These are phyloP conservation scores for Calonectria ilicicola DNA, from an alignment of 2,329 filamentous ascomycete genomes.

Conservation along the genomic window DNA sequence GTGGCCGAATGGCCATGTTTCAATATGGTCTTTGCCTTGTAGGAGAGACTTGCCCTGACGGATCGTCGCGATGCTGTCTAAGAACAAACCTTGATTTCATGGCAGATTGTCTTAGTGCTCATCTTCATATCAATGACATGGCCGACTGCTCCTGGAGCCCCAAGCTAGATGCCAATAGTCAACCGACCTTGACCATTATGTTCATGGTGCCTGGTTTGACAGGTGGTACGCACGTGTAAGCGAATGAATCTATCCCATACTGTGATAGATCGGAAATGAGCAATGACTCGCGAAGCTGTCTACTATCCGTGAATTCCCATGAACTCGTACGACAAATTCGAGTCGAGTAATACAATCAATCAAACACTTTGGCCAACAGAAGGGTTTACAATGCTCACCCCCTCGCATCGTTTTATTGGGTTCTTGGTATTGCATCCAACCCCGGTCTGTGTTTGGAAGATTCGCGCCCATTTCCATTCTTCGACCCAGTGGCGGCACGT, in stretches of 20 bases:
- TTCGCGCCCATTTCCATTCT: constrained; percentile 12
- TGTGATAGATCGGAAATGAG: constrained; percentile 13
- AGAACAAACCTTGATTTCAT: background rate
- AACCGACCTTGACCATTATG: background rate
- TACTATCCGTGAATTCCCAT: background rate
- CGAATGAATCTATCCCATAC: constrained; percentile 1
- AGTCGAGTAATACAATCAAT: background rate
- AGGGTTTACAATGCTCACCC: background rate
- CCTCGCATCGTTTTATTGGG: background rate
- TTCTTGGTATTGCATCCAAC: background rate
- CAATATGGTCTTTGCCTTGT: background rate
- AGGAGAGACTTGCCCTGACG: background rate
- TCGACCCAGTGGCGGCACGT: constrained; percentile 9
- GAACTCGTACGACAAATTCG: constrained; percentile 10
- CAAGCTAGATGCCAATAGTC: constrained; percentile 18
- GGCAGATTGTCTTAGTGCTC: background rate
- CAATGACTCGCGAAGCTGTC: constrained; percentile 11
- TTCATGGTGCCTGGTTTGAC: constrained; percentile 1
- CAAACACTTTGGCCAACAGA: background rate
- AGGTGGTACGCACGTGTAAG: background rate
- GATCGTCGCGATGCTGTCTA: background rate
- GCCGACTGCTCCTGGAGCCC: background rate
- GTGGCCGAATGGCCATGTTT: constrained; percentile 5
- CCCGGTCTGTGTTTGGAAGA: constrained; percentile 3
- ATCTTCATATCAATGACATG: constrained; percentile 4